phyloP scores from a whole-genome alignment of 805 yeast genomes.

The Yamadazyma sp. region DNA sequence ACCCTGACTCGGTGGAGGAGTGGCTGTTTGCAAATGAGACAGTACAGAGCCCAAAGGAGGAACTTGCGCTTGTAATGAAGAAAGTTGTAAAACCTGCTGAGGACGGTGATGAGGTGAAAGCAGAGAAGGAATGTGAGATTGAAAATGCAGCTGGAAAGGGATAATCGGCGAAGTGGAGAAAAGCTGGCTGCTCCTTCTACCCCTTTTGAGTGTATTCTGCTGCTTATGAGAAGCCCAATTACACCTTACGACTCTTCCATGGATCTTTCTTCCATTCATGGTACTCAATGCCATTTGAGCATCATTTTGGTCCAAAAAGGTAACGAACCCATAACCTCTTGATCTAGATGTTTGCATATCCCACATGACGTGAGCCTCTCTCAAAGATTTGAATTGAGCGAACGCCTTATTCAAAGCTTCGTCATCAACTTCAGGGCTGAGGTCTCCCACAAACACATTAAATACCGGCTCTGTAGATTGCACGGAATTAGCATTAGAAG shows the following conservation, averaged over 20 bases:
- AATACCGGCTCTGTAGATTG: slow-evolving; percentile 45
- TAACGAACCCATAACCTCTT: slow-evolving; percentile 88
- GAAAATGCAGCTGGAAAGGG: slow-evolving; percentile 1
- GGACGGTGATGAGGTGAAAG: too few relatives aligned
- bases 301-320: slow-evolving; percentile 62
- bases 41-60: too few relatives aligned
- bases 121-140: too few relatives aligned
- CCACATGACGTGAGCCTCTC: slow-evolving; percentile 95
- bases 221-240: slow-evolving; percentile 87
- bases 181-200: slow-evolving; percentile 1
- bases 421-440: slow-evolving; percentile 80
- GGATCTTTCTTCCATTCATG: slow-evolving; percentile 72
- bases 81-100: too few relatives aligned
- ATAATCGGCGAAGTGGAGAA: slow-evolving; percentile 4
- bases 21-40: too few relatives aligned
- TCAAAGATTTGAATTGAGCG: slow-evolving; percentile 53
- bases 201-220: slow-evolving; percentile 19
- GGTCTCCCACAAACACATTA: slow-evolving; percentile 84
- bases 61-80: too few relatives aligned
- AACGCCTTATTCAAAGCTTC: slow-evolving; percentile 63
- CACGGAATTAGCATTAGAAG: slow-evolving; percentile 60
- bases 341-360: slow-evolving; percentile 93
- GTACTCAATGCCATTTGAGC: slow-evolving; percentile 71
- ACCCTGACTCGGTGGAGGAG: slow-evolving; percentile 2
- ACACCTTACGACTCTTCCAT: slow-evolving; percentile 76